Conservation (phyloP, 75 land plant species). For the Selaginella moellendorffii region DNA sequence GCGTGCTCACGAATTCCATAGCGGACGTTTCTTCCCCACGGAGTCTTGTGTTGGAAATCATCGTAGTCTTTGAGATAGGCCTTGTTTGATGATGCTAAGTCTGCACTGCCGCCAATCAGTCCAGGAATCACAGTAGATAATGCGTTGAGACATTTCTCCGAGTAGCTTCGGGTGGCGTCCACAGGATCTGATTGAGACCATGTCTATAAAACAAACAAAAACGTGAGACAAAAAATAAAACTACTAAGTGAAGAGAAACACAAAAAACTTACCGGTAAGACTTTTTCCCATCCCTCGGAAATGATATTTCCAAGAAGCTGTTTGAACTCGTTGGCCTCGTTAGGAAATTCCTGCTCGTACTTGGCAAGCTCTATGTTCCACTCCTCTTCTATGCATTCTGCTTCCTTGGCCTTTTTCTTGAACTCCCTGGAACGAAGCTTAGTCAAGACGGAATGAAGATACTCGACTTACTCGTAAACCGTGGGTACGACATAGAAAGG, state of each 20-base stretch:
- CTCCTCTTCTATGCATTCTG: constrained; percentile 28
- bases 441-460: background rate
- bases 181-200: constrained; percentile 39
- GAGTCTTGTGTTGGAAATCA: constrained; percentile 39
- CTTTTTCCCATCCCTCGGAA: constrained; percentile 58
- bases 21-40: constrained; percentile 60
- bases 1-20: constrained; percentile 85
- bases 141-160: constrained; percentile 58
- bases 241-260: background rate
- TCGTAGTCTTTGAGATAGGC: constrained; percentile 35
- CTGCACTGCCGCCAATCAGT: constrained; percentile 77
- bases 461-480: constrained; percentile 34
- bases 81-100: constrained; percentile 80
- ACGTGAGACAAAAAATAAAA: background rate
- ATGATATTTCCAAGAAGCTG: constrained; percentile 36
- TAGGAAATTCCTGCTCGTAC: constrained; percentile 48
- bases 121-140: constrained; percentile 55
- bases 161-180: constrained; percentile 75
- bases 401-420: constrained; percentile 18
- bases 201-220: constrained; percentile 4
- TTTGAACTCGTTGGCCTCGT: constrained; percentile 48
- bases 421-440: constrained; percentile 24
- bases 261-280: constrained; percentile 39
- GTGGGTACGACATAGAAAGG: constrained; percentile 50
- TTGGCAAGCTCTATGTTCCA: constrained; percentile 21